Evolutionary conservation across 2,329 filamentous ascomycete genomes (phyloP).

Genomic region (Fusarium buxicola): DNA sequence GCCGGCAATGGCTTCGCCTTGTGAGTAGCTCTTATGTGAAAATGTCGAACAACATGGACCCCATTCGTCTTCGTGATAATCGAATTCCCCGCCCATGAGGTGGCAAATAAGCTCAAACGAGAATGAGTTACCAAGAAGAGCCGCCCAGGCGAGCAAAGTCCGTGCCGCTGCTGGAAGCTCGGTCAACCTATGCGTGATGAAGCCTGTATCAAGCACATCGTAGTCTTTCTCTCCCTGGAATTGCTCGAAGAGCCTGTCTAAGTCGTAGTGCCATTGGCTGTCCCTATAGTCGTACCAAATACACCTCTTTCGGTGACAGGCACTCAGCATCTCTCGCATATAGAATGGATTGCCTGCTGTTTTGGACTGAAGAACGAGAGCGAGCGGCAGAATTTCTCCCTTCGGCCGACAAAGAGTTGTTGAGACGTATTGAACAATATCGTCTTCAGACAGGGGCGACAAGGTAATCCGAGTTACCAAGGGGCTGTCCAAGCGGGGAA

Average conservation of each 20-base stretch:
- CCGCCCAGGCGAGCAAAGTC: slow-evolving; percentile 86
- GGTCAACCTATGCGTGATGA: slow-evolving; percentile 80
- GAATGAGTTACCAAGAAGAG: slow-evolving; percentile 83
- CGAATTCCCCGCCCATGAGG: slow-evolving; percentile 80
- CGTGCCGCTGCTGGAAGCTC: slow-evolving; percentile 81
- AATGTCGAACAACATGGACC: slow-evolving; percentile 39
- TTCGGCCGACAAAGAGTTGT: slow-evolving; percentile 80
- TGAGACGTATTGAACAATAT: slow-evolving; percentile 85
- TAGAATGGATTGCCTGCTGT: slow-evolving; percentile 91
- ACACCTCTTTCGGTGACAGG: slow-evolving; percentile 86
- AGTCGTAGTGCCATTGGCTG: slow-evolving; percentile 84
- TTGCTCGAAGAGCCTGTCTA: slow-evolving; percentile 87
- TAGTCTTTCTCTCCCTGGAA: slow-evolving; percentile 84
- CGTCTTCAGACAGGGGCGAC: slow-evolving; percentile 77
- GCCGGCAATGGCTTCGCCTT: slow-evolving; percentile 78
- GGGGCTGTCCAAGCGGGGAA: slow-evolving; percentile 60
- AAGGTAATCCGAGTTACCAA: slow-evolving; percentile 78
- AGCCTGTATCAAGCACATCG: slow-evolving; percentile 83
- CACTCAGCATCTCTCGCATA: slow-evolving; percentile 89
- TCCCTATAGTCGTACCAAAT: slow-evolving; percentile 92
- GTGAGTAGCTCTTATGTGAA: slow-evolving; percentile 59
- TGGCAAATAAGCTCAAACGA: slow-evolving; percentile 84
- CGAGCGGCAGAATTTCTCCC: slow-evolving; percentile 80
- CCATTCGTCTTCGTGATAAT: slow-evolving; percentile 65
- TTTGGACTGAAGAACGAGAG: slow-evolving; percentile 88